Conservation (phyloP, 306 rosid genomes). For the Herpetospermum pedunculosum region DNA sequence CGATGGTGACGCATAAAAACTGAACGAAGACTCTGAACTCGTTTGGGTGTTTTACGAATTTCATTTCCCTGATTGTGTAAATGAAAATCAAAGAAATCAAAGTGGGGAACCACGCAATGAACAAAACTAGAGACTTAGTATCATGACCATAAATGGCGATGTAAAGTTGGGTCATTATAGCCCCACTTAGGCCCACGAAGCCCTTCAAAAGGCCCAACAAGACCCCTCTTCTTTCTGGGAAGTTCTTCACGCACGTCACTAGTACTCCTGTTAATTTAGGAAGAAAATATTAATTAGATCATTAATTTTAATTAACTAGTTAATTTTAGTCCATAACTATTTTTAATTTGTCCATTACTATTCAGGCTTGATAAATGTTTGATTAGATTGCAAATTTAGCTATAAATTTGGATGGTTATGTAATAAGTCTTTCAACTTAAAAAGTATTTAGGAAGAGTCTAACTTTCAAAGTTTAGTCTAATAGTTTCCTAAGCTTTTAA, state of each 20-base stretch:
- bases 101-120: constrained; percentile 30
- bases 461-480: too few species aligned
- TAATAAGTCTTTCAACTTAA: too few species aligned
- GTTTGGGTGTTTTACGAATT: constrained; percentile 10
- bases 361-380: too few species aligned
- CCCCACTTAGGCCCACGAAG: constrained; percentile 17
- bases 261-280: constrained; percentile 1
- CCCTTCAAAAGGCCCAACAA: constrained; percentile 21
- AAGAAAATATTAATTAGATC: too few species aligned
- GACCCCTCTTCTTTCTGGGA: constrained; percentile 30
- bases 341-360: too few species aligned
- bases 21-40: constrained; percentile 12
- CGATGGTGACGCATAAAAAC: not conserved
- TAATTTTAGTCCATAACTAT: too few species aligned
- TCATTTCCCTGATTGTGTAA: constrained; percentile 14
- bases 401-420: too few species aligned
- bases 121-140: constrained; percentile 17
- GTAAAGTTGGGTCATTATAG: constrained; percentile 27
- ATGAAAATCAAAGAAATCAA: constrained; percentile 13
- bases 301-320: too few species aligned
- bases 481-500: too few species aligned
- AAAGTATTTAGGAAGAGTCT: too few species aligned
- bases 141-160: not conserved
- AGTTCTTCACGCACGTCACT: constrained; percentile 27
- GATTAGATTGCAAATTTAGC: too few species aligned